Evolutionary conservation across 805 yeast species (phyloP).

Genomic region (Ascoidea asiatica): DNA sequence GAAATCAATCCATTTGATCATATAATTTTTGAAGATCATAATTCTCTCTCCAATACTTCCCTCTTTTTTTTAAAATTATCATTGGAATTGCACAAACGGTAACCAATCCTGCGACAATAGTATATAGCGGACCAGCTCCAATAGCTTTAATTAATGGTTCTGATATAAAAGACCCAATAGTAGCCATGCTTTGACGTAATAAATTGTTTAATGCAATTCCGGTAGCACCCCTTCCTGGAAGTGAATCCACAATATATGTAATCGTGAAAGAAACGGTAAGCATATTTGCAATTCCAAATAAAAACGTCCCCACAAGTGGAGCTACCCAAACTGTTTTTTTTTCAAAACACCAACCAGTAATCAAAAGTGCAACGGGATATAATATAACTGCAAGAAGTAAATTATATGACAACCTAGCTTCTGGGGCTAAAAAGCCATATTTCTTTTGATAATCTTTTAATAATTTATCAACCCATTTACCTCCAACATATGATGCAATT

Average conservation of each 20-base stretch:
- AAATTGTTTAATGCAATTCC: slow-evolving; percentile 78
- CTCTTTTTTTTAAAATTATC: slow-evolving; percentile 34
- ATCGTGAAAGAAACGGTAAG: slow-evolving; percentile 69
- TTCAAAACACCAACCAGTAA: slow-evolving; percentile 76
- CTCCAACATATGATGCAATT: slow-evolving; percentile 68
- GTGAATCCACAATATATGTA: slow-evolving; percentile 69
- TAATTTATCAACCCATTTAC: slow-evolving; percentile 61
- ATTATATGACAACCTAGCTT: slow-evolving; percentile 67
- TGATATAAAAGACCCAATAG: slow-evolving; percentile 60
- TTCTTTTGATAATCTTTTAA: slow-evolving; percentile 38
- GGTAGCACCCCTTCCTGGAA: slow-evolving; percentile 83
- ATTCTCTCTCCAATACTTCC: slow-evolving; percentile 50
- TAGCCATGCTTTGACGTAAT: slow-evolving; percentile 60
- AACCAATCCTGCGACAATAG: slow-evolving; percentile 51
- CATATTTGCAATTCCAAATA: slow-evolving; percentile 77
- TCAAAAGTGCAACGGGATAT: slow-evolving; percentile 51
- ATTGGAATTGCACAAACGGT: slow-evolving; percentile 28
- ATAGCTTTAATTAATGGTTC: slow-evolving; percentile 58
- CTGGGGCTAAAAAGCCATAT: slow-evolving; percentile 60
- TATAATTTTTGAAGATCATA: slow-evolving; percentile 46
- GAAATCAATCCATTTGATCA: slow-evolving; percentile 29
- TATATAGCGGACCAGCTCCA: slow-evolving; percentile 57
- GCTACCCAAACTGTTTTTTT: slow-evolving; percentile 58
- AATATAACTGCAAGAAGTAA: slow-evolving; percentile 49
- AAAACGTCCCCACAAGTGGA: slow-evolving; percentile 70